Conservation (phyloP, 2,329 filamentous ascomycete species). For the Beauveria varroae region DNA sequence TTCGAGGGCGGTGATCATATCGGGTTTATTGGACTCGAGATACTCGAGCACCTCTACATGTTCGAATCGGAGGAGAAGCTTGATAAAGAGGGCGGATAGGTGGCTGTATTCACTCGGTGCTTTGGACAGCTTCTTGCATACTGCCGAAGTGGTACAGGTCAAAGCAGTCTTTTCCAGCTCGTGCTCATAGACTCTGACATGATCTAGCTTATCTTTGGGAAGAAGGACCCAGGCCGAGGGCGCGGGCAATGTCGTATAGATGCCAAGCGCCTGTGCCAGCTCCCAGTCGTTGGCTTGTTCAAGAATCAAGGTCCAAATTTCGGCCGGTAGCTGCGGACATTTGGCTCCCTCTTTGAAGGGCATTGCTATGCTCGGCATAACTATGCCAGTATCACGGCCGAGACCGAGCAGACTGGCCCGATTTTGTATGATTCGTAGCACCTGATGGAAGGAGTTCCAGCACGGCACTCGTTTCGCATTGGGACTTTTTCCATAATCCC, state of each 20-base stretch:
- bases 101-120: constrained; percentile 63
- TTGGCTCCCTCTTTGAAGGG: constrained; percentile 25
- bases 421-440: constrained; percentile 69
- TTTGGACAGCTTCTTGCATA: constrained; percentile 65
- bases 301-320: constrained; percentile 85
- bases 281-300: constrained; percentile 88
- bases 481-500: constrained; percentile 59
- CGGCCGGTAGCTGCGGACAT: constrained; percentile 59
- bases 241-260: constrained; percentile 45
- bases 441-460: constrained; percentile 61
- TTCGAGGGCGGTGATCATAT: constrained; percentile 82
- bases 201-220: constrained; percentile 53
- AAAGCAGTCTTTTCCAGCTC: constrained; percentile 82
- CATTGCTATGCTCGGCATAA: constrained; percentile 32
- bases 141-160: constrained; percentile 58
- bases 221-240: constrained; percentile 67
- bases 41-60: constrained; percentile 71
- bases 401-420: constrained; percentile 69
- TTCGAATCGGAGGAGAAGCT: constrained; percentile 86
- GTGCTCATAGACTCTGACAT: constrained; percentile 63
- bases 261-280: constrained; percentile 30
- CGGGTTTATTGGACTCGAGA: constrained; percentile 50
- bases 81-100: constrained; percentile 74
- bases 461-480: constrained; percentile 46
- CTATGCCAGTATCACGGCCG: constrained; percentile 59